These are phyloP conservation scores for Diddensiella caesifluorescens DNA, from an alignment of 805 yeast species.

Conservation along the genomic window DNA sequence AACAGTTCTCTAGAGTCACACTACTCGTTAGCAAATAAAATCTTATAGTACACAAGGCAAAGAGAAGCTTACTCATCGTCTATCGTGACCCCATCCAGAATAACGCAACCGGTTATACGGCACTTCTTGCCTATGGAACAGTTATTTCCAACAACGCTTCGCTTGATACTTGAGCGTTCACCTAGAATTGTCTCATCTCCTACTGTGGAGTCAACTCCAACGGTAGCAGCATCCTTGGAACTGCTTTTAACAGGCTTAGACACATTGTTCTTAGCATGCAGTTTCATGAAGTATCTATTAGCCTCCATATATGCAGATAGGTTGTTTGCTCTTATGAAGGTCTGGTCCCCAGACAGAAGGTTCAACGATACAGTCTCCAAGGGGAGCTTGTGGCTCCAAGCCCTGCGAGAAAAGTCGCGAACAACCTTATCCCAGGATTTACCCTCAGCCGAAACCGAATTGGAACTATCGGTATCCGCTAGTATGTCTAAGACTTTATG, in stretches of 20 bases:
- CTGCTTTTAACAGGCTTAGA: conserved; percentile 23
- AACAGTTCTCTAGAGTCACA: conserved; percentile 67
- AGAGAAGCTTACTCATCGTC: conserved; percentile 57
- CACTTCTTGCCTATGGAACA: conserved; percentile 82
- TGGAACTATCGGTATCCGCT: conserved; percentile 30
- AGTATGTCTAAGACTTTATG: conserved; percentile 49
- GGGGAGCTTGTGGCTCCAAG: conserved; percentile 71
- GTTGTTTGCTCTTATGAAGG: conserved; percentile 72
- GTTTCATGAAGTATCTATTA: conserved; percentile 68
- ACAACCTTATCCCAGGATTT: conserved; percentile 39
- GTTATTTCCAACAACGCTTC: conserved; percentile 70
- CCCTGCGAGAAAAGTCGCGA: conserved; percentile 82
- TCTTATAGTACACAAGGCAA: background rate
- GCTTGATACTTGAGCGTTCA: conserved; percentile 80
- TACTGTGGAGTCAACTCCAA: conserved; percentile 82
- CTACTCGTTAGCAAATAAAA: background rate
- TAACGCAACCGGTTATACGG: conserved; percentile 78
- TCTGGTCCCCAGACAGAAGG: conserved; percentile 60
- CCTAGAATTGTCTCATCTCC: conserved; percentile 66
- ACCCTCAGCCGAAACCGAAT: conserved; percentile 22
- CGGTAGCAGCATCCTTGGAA: conserved; percentile 48
- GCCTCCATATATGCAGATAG: conserved; percentile 84
- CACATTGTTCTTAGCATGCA: conserved; percentile 40
- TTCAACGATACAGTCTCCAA: conserved; percentile 64
- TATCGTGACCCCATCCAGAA: conserved; percentile 63